Percentiles rank a stretch among this genome's conserved stretches.
phyloP scores from a whole-genome alignment of 371 early-diverging fungal species.

The Mortierella sp. region DNA sequence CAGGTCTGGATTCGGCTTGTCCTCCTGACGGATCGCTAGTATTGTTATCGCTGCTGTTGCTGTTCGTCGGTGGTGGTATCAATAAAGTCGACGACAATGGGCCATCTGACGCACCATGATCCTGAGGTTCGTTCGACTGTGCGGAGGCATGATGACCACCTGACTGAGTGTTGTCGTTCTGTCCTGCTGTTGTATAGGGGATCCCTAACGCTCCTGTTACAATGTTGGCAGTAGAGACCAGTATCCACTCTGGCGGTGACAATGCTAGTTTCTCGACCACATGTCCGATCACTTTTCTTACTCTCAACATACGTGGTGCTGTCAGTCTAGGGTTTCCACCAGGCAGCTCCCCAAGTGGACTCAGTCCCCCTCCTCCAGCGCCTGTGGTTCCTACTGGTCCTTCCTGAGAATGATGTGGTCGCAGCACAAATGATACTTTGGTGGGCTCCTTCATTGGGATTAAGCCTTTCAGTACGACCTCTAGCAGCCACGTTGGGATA shows the following conservation, averaged over 20 bases:
- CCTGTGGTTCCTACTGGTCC: neutral
- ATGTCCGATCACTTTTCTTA: constrained; percentile 84
- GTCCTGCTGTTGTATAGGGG: no score
- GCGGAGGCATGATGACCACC: no score
- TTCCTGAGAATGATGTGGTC: constrained; percentile 68
- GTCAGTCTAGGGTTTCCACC: constrained; percentile 75
- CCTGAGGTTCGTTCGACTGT: no score
- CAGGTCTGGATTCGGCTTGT: no score
- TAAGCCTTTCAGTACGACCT: constrained; percentile 62
- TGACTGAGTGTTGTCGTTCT: no score
- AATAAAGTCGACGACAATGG: no score
- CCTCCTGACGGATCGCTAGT: no score
- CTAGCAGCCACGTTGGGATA: constrained; percentile 64
- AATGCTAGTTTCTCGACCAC: constrained; percentile 80
- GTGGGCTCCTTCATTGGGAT: constrained; percentile 76
- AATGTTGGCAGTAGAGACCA: constrained; percentile 37
- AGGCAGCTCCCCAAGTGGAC: constrained; percentile 40
- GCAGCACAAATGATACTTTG: constrained; percentile 87
- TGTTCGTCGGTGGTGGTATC: no score
- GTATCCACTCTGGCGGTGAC: constrained; percentile 42
- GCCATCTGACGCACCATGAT: no score
- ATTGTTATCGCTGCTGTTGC: no score
- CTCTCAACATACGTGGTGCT: constrained; percentile 89
- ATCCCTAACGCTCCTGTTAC: constrained; percentile 11
- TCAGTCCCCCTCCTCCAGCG: constrained; percentile 41